Percentiles rank a stretch among this genome's conserved stretches.
These are phyloP conservation scores for Leptographium wingfieldii DNA, from an alignment of 2,329 filamentous ascomycete species.

Conservation along the genomic window DNA sequence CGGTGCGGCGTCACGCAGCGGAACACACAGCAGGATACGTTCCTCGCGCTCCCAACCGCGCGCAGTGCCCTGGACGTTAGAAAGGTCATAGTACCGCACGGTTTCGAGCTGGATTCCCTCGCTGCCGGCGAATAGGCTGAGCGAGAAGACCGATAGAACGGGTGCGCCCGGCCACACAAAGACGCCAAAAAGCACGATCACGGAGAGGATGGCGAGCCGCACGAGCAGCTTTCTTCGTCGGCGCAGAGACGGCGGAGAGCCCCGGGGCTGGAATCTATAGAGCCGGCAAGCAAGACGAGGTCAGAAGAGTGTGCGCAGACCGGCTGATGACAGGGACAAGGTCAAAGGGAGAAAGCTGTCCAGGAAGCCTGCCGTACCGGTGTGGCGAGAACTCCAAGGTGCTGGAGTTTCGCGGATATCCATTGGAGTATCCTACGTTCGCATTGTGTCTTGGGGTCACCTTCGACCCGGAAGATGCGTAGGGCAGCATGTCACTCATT, in stretches of 20 bases:
- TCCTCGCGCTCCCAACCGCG: conserved; percentile 95
- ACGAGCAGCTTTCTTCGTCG: conserved; percentile 61
- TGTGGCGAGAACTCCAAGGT: conserved; percentile 84
- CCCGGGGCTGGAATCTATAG: conserved; percentile 70
- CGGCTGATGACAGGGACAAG: background rate
- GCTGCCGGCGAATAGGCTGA: conserved; percentile 55
- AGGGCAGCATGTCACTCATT: conserved; percentile 40
- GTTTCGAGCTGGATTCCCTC: conserved; percentile 78
- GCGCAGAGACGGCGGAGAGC: conserved; percentile 56
- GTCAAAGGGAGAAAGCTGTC: background rate
- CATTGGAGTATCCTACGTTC: conserved; percentile 61
- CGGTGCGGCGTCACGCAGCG: conserved; percentile 79
- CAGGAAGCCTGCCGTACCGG: conserved; percentile 47
- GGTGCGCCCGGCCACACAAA: conserved; percentile 61
- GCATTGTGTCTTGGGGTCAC: conserved; percentile 78
- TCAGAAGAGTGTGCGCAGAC: background rate
- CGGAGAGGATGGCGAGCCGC: conserved; percentile 48
- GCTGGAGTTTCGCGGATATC: conserved; percentile 57
- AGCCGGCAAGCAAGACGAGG: background rate
- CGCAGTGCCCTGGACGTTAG: conserved; percentile 79
- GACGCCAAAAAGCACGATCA: conserved; percentile 54
- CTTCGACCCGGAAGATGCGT: conserved; percentile 43
- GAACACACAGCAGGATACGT: conserved; percentile 87
- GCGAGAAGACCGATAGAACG: conserved; percentile 48
- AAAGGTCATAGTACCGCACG: conserved; percentile 91